Evolutionary conservation across 139 green algal species (phyloP), one percentile per base, ranked within the genome.

Genomic region (Chlamydomonas asymmetrica): DNA sequence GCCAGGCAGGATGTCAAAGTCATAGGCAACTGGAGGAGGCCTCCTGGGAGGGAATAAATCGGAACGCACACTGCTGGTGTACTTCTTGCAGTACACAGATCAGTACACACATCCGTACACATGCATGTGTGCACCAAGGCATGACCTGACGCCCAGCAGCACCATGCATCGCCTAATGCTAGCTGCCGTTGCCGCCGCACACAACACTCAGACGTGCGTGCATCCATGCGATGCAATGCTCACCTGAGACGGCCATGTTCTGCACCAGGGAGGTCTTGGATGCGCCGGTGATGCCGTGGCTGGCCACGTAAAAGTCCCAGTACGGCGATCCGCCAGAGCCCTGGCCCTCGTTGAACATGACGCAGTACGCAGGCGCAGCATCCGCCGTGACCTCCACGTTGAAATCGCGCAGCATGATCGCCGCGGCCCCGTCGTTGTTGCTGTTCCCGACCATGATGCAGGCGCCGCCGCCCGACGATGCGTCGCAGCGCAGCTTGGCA

Each of bases 341-440:
- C 18, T 50, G 32, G 45, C 61, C 61, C 27, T 56, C 62, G 38
- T 78, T 56, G 32, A 78, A 39, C 56, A 63, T 37, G 8, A 78
- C 48, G 48, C 72, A 78, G 61, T 40, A 43, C 22, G 34, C 61
- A 16, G 48, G 9, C 25, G 22, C 27, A 16, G n/a, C 45, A 60
- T 60, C 71, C 3, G 1, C 18, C 72, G 71, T 78, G n/a, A 57
- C n/a, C n/a, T n/a, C 60, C 31, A 78, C 66, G 35, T 78, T 62
- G 4, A 78, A 37, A 27, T 39, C 49, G 27, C 3, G 56, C 3
- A 78, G 3, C 29, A 43, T 71, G 6, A 78, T 8, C 10, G 35
- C 34, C 27, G 72, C 56, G 5, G 43, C 45, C 5, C 61, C 54
- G 48, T 35, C 48, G 72, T 78, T 69, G 40, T 62, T 13, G 5